Evolutionary conservation across 83 land plant genomes (phyloP), one percentile per base, ranked within the genome.

Genomic region (Picea mariana): DNA sequence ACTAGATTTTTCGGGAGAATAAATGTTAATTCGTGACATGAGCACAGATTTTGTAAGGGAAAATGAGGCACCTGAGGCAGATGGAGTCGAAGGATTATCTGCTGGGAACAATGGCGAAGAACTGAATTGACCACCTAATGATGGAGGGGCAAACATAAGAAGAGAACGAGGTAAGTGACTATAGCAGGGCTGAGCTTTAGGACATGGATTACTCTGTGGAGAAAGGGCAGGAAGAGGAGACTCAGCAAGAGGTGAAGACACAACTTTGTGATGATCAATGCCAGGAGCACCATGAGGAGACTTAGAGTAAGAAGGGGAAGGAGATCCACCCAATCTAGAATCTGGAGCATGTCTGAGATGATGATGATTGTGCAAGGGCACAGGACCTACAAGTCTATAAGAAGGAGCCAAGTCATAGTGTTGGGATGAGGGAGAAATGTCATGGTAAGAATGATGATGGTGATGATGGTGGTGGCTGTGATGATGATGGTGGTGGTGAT

Each of bases 1-100:
- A 12, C 86, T 83, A 34, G 88, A 88, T 52, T 88, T 82, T 16
- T 71, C 82, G 65, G 55, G 82, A 88, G 77, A 81, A 55, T 85
- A 71, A 76, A 83, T 84, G 78, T 49, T 62, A 2, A 87, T 86
- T 79, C 61, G 58, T 58, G 84, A 90, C 77, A 87, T 40, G 40
- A 87, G 91, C 71, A 87, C 85, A 7, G 84, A 81, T n/a, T 44
- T 52, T 34, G 88, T 88, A 82, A 31, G 20, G 47, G 77, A 13
- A 67, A 64, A 66, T 20, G 81, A 55, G 44, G 65, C 16, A 9
- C 78, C 47, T 47, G 84, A 78, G 27, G 55, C 71, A 23, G 76
- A 34, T 27, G 81, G 78, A 0, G 83, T 71, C 42, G 66, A 16
- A 83, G 75, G 73, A 55, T 6, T 27, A 9, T 73, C 38, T 1